phyloP scores from a whole-genome alignment of 2,329 filamentous ascomycete genomes.

The Fusarium clavum region DNA sequence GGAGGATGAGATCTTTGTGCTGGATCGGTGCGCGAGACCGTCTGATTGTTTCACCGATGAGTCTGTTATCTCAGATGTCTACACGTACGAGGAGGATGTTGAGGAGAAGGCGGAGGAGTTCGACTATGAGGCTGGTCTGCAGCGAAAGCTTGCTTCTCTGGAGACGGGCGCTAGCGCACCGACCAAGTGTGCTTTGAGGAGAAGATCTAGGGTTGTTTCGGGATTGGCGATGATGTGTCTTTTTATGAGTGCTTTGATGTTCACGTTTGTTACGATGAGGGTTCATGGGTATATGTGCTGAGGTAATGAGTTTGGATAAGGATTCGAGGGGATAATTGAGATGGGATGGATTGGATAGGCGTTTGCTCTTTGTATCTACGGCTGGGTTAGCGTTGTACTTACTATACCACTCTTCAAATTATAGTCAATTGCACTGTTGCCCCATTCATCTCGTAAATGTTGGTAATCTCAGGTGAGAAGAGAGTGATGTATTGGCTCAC shows the following conservation, averaged over 20 bases:
- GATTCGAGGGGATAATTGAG: background rate
- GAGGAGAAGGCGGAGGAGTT: background rate
- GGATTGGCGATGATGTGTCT: background rate
- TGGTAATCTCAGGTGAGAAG: background rate
- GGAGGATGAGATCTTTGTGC: slow-evolving; percentile 14
- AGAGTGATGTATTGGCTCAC: too few relatives aligned
- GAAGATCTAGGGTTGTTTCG: background rate
- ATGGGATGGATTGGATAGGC: background rate
- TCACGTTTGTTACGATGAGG: slow-evolving; percentile 2
- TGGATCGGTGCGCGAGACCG: slow-evolving; percentile 8
- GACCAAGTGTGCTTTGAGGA: background rate
- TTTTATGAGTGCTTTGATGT: background rate
- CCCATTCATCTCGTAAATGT: background rate
- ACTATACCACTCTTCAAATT: slow-evolving; percentile 23
- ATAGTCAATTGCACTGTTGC: background rate
- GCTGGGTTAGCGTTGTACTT: slow-evolving; percentile 11
- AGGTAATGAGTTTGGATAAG: background rate
- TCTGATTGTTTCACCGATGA: slow-evolving; percentile 31
- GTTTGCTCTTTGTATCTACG: background rate
- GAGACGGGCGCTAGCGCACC: background rate
- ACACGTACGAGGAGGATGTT: background rate
- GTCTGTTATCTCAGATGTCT: slow-evolving; percentile 7
- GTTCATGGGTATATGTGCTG: background rate
- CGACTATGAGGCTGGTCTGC: slow-evolving; percentile 2
- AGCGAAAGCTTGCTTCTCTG: slow-evolving; percentile 11